Evolutionary conservation across 768 basidiomycete genomes (phyloP).

Genomic region (Dioszegia hungarica): DNA sequence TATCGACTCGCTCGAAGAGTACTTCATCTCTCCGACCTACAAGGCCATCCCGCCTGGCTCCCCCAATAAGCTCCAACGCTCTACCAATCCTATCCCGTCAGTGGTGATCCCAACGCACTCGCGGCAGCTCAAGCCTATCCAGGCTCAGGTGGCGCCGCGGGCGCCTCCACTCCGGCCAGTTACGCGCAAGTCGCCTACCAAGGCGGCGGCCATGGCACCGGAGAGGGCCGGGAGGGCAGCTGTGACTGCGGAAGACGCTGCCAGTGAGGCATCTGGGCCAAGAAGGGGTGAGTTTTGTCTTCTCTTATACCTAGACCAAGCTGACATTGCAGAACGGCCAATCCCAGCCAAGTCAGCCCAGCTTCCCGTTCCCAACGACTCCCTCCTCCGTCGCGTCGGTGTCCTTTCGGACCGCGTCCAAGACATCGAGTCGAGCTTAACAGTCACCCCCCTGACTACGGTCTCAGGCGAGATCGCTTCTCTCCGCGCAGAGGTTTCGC

Average conservation of each 20-base stretch:
- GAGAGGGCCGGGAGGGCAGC: not conserved
- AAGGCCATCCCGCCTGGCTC: not conserved
- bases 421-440: not conserved
- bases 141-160: not conserved
- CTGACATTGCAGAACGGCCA: not conserved
- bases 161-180: not conserved
- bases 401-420: not conserved
- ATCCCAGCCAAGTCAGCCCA: not conserved
- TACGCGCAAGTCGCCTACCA: not conserved
- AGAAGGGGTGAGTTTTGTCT: too few relatives aligned
- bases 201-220: not conserved
- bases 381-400: not conserved
- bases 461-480: not conserved
- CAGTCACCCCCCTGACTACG: not conserved
- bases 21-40: slow-evolving; percentile 27
- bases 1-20: slow-evolving; percentile 21
- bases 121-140: slow-evolving; percentile 2
- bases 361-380: not conserved
- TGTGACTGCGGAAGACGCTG: not conserved
- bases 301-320: too few relatives aligned
- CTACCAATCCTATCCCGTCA: not conserved
- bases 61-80: not conserved
- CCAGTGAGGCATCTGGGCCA: not conserved
- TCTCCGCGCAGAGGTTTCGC: not conserved
- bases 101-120: not conserved